Conservation (phyloP, 1,139 yeast species). For the Nakaseomyces glabratus region DNA sequence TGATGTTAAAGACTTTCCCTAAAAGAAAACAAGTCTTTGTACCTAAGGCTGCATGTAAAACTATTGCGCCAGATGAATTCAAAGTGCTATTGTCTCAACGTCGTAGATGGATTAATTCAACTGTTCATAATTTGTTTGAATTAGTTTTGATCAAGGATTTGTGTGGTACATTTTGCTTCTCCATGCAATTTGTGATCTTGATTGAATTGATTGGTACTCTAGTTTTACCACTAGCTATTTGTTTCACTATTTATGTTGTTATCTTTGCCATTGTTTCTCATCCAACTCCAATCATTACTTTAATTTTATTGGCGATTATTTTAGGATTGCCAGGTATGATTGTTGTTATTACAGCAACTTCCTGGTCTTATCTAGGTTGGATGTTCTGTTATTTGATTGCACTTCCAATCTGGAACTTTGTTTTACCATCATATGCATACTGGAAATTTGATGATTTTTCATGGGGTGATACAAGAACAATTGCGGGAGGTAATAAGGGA, state of each 20-base stretch:
- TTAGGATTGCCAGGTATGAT: conserved; percentile 85
- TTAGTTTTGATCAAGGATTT: conserved; percentile 78
- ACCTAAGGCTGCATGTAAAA: conserved; percentile 92
- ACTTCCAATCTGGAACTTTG: conserved; percentile 90
- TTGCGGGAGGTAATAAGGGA: conserved; percentile 56
- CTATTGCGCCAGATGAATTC: conserved; percentile 80
- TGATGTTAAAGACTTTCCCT: conserved; percentile 90
- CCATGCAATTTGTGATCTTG: conserved; percentile 90
- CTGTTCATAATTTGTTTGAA: conserved; percentile 92
- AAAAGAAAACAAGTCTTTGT: conserved; percentile 87
- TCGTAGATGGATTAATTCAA: conserved; percentile 97
- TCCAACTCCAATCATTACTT: conserved; percentile 78
- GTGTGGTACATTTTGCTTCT: conserved; percentile 94
- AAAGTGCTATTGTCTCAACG: conserved; percentile 82
- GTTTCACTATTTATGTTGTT: conserved; percentile 77
- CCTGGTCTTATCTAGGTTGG: conserved; percentile 69
- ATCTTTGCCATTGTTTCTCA: conserved; percentile 63
- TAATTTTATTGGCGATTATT: conserved; percentile 69
- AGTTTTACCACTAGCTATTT: conserved; percentile 86
- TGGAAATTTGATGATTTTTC: conserved; percentile 98
- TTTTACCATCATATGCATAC: conserved; percentile 77
- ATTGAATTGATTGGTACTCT: conserved; percentile 86
- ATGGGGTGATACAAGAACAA: conserved; percentile 96
- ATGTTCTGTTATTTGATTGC: conserved; percentile 74
- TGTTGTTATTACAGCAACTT: conserved; percentile 81